These are phyloP conservation scores for Ceratocystis colombiana DNA, from an alignment of 2,329 filamentous ascomycete species.

Conservation along the genomic window DNA sequence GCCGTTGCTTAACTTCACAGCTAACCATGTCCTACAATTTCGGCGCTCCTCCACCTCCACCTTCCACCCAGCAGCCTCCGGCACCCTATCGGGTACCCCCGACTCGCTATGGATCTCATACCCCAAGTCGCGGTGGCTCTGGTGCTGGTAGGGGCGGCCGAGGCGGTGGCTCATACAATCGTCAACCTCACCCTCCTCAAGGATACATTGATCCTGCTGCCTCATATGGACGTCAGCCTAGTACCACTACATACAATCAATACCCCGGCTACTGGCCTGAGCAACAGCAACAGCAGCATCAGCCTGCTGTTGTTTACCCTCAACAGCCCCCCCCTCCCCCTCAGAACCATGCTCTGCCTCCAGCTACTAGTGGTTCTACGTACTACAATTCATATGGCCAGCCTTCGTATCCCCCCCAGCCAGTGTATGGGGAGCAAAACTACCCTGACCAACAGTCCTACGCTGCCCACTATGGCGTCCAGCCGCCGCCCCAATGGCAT, in stretches of 20 bases:
- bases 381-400: conserved; percentile 24
- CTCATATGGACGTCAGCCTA: conserved; percentile 39
- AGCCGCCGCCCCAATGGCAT: conserved; percentile 32
- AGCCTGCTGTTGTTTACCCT: conserved; percentile 19
- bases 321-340: conserved; percentile 18
- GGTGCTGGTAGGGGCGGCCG: conserved; percentile 22
- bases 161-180: conserved; percentile 18
- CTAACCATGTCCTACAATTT: conserved; percentile 44
- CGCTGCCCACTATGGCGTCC: conserved; percentile 33
- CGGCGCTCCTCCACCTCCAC: conserved; percentile 43
- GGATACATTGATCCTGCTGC: conserved; percentile 37
- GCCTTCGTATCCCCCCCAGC: conserved; percentile 38
- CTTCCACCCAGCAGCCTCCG: conserved; percentile 39
- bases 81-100: conserved; percentile 39
- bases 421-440: conserved; percentile 37
- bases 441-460: conserved; percentile 33
- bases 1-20: not conserved
- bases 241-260: conserved; percentile 47
- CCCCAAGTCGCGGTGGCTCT: conserved; percentile 28
- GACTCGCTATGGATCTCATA: conserved; percentile 26
- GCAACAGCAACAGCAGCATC: conserved; percentile 20
- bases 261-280: conserved; percentile 35
- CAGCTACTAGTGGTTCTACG: conserved; percentile 13
- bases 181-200: conserved; percentile 33
- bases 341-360: conserved; percentile 13